These are phyloP conservation scores for Rhodotorula toruloides DNA, from an alignment of 768 basidiomycete species.

Conservation along the genomic window DNA sequence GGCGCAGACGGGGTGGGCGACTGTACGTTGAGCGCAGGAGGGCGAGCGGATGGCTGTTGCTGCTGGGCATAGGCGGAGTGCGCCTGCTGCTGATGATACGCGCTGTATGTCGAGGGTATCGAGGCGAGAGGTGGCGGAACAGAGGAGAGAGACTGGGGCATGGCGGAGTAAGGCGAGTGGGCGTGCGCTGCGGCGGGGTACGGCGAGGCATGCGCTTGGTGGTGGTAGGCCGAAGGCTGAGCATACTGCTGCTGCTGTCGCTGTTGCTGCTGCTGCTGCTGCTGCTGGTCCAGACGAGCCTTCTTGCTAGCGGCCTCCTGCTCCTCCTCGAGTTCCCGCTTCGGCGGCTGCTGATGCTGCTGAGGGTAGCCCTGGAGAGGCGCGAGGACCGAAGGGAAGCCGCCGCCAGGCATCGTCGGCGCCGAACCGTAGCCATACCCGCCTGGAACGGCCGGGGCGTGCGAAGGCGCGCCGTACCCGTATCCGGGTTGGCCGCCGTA, in stretches of 20 bases:
- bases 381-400: not conserved
- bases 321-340: conserved; percentile 17
- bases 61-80: not conserved
- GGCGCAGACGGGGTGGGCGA: not conserved
- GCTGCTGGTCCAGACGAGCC: conserved; percentile 6
- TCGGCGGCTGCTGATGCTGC: not conserved
- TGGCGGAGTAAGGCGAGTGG: not conserved
- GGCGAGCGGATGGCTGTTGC: not conserved
- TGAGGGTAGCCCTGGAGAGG: not conserved
- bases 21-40: conserved; percentile 1
- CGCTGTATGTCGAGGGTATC: not conserved
- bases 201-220: no score
- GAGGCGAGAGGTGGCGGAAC: not conserved
- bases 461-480: not conserved
- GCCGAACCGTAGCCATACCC: conserved; percentile 1
- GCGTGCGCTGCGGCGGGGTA: not conserved
- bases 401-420: not conserved
- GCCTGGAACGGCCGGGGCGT: no score
- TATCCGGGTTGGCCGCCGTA: not conserved
- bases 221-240: no score
- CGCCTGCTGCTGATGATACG: not conserved
- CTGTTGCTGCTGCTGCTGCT: no score
- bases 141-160: not conserved
- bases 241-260: no score
- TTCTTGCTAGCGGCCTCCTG: conserved; percentile 13